Percentiles rank a stretch among this genome's conserved stretches.
Evolutionary conservation across 2,329 filamentous ascomycete genomes (phyloP).

Genomic region (Eurotiales sp.): DNA sequence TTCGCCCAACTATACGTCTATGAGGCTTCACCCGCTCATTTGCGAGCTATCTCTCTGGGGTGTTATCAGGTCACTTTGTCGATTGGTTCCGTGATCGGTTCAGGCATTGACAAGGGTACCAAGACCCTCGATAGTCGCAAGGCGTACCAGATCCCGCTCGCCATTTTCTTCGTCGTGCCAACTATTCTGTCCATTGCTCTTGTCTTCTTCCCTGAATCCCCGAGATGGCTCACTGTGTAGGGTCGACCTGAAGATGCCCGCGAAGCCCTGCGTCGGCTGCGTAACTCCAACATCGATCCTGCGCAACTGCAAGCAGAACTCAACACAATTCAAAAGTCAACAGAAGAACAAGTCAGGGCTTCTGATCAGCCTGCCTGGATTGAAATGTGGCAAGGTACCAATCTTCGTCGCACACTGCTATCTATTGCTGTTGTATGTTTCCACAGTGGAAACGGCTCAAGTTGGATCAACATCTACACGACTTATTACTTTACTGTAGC

Average conservation of each 20-base stretch:
- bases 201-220: constrained; percentile 18
- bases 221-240: constrained; percentile 20
- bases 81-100: constrained; percentile 5
- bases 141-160: constrained; percentile 19
- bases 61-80: constrained; percentile 6
- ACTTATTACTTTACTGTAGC: constrained; percentile 6
- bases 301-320: constrained; percentile 18
- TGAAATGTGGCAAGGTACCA: constrained; percentile 7
- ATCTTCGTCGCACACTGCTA: constrained; percentile 4
- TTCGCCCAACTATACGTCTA: constrained; percentile 9
- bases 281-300: constrained; percentile 16
- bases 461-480: constrained; percentile 8
- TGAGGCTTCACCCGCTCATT: constrained; percentile 1
- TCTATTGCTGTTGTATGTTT: constrained; percentile 3
- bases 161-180: constrained; percentile 18
- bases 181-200: constrained; percentile 13
- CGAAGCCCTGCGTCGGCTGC: constrained; percentile 16
- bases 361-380: neutral
- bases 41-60: constrained; percentile 1
- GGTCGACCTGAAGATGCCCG: constrained; percentile 19
- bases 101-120: constrained; percentile 18
- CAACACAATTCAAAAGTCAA: constrained; percentile 19
- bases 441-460: constrained; percentile 5
- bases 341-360: neutral
- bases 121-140: constrained; percentile 9